These are phyloP conservation scores for Hypoxylon crocopeplum DNA, from an alignment of 495 filamentous ascomycete genomes.

Conservation along the genomic window DNA sequence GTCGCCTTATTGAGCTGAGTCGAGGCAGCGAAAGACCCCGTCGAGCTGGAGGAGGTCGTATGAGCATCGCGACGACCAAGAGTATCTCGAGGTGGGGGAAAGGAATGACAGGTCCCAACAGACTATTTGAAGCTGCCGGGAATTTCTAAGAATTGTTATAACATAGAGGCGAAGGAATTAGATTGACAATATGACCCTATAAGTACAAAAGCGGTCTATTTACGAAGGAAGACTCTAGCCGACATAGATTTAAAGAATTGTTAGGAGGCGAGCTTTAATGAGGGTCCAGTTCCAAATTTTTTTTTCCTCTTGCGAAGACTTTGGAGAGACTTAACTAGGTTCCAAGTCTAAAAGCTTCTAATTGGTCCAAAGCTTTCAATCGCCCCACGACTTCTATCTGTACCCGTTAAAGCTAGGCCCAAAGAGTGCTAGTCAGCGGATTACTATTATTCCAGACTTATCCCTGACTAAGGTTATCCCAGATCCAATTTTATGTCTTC, in stretches of 20 bases:
- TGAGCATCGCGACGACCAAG: conserved; percentile 30
- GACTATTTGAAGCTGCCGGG: conserved; percentile 28
- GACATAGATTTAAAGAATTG: too few relatives aligned
- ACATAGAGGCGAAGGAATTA: conserved; percentile 26
- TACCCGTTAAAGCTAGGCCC: conserved; percentile 2
- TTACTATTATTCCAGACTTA: conserved; percentile 14
- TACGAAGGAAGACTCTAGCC: conserved; percentile 9
- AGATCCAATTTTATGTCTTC: not conserved
- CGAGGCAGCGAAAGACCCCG: conserved; percentile 29
- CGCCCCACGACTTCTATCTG: not conserved
- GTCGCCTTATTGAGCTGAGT: conserved; percentile 18
- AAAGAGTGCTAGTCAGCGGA: not conserved
- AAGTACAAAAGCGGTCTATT: conserved; percentile 12
- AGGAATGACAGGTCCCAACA: conserved; percentile 23
- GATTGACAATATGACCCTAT: not conserved
- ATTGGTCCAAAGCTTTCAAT: conserved; percentile 7
- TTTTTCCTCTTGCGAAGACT: conserved; percentile 11
- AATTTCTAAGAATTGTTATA: conserved; percentile 12
- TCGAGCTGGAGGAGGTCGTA: conserved; percentile 27
- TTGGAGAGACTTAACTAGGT: not conserved
- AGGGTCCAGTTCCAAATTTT: conserved; percentile 26
- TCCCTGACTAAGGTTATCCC: not conserved
- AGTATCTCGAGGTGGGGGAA: conserved; percentile 12
- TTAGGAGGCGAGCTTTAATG: conserved; percentile 15
- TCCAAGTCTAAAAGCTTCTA: not conserved